Percentiles rank a stretch among this genome's conserved stretches.
phyloP scores from a whole-genome alignment of 208 protist genomes.

The Leishmania tropica region DNA sequence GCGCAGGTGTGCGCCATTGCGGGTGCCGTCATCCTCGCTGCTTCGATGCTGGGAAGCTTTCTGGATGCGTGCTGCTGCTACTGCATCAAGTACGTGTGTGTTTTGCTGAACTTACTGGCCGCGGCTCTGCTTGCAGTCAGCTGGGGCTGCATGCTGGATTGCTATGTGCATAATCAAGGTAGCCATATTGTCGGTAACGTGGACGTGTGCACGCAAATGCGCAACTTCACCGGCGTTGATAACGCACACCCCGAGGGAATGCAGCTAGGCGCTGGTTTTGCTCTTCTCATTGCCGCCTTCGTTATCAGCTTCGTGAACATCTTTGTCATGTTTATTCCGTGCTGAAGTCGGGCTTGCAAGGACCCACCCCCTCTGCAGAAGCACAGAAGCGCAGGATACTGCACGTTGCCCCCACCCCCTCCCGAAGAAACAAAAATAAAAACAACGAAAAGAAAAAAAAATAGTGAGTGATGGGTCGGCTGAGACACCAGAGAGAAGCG shows the following conservation, averaged over 20 bases:
- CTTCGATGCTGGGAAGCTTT: constrained; percentile 12
- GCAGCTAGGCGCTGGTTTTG: constrained; percentile 52
- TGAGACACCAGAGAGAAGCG: not conserved
- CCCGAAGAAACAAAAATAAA: too few species aligned
- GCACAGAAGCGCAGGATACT: not conserved
- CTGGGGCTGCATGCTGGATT: constrained; percentile 50
- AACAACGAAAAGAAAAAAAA: not conserved
- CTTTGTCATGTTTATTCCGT: constrained; percentile 38
- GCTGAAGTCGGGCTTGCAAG: constrained; percentile 10
- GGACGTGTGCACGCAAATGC: constrained; percentile 25
- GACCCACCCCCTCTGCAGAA: not conserved
- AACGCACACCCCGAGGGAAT: constrained; percentile 19
- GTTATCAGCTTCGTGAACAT: constrained; percentile 37
- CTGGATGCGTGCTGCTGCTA: constrained; percentile 43
- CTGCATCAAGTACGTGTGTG: constrained; percentile 38
- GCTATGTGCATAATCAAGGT: constrained; percentile 29
- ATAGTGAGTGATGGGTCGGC: not conserved
- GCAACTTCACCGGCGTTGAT: constrained; percentile 23
- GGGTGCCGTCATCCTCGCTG: constrained; percentile 21
- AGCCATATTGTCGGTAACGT: not conserved
- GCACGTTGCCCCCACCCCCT: not conserved
- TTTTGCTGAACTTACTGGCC: constrained; percentile 26
- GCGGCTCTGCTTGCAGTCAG: constrained; percentile 23
- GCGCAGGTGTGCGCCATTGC: constrained; percentile 44
- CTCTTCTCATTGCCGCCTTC: constrained; percentile 36